phyloP scores from a whole-genome alignment of 805 yeast genomes.

The Monosporozyma servazzii region DNA sequence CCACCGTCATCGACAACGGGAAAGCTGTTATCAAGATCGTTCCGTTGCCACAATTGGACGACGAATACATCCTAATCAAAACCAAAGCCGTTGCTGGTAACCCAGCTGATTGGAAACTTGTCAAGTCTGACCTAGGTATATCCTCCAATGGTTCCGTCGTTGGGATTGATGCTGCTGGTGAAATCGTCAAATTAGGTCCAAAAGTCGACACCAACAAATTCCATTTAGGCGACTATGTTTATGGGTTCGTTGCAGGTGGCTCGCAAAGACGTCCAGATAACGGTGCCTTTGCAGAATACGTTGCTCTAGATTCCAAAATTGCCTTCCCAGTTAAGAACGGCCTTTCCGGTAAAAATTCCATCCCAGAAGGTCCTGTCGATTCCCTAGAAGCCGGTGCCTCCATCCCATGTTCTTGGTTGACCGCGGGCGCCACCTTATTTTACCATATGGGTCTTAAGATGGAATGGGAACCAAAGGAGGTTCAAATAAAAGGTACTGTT shows the following conservation, averaged over 20 bases:
- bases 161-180: constrained; percentile 56
- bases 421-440: constrained; percentile 36
- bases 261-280: constrained; percentile 30
- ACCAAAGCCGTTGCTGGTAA: constrained; percentile 47
- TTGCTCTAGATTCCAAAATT: constrained; percentile 30
- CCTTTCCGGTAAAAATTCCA: constrained; percentile 5
- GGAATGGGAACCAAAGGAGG: constrained; percentile 15
- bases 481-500: constrained; percentile 31
- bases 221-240: constrained; percentile 45
- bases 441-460: constrained; percentile 16
- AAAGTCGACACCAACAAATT: constrained; percentile 26
- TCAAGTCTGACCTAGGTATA: constrained; percentile 31
- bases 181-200: constrained; percentile 41
- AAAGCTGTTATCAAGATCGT: constrained; percentile 23
- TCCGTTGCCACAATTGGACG: constrained; percentile 31
- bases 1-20: constrained; percentile 32
- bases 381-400: constrained; percentile 59
- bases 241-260: constrained; percentile 46
- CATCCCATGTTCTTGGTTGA: constrained; percentile 41
- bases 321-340: constrained; percentile 10
- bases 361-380: constrained; percentile 26
- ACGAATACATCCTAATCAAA: constrained; percentile 35
- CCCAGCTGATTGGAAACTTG: constrained; percentile 64
- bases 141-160: constrained; percentile 35
- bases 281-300: constrained; percentile 54